Base-by-base conservation (phyloP, 352 stramenopile genomes). In the Phytopythium chamaehyphon region DNA sequence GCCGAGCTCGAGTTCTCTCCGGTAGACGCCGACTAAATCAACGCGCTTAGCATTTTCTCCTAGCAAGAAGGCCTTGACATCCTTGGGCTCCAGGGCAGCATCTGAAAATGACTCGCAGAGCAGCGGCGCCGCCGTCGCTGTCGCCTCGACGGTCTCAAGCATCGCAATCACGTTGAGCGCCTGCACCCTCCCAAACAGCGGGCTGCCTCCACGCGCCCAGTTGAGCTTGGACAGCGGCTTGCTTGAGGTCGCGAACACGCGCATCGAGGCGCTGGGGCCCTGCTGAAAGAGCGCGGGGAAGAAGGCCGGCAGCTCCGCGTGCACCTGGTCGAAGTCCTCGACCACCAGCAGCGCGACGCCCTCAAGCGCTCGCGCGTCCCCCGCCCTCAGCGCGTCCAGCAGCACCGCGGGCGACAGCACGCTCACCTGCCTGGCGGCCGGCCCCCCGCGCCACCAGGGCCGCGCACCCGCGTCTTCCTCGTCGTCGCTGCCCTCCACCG, bases 31-130 rank as follows among this genome's bases (percentile, higher is more conserved):
- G 10, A 90, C 59, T 14, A 90, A 68, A 52, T 95, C 69, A 18
- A 91, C 52, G 28, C 83, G 74, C 56, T 88, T 88, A 38, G 57
- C 54, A 33, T 95, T 95, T 16, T 55, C 59, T n/a, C 84, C 84
- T 21, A 75, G 43, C 0, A 95, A 40, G 56, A 88, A 93, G 37
- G 83, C 64, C 4, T 79, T 74, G 24, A 91, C 69, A 35, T 18
- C 47, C 40, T 44, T 22, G 1, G 66, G 44, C n/a, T 55, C 40
- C 21, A 9, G 12, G 10, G 46, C 21, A 6, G 35, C 12, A 1
- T 35, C 24, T 2, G 10, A 18, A 47, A 89, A 88, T 4, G 71
- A 46, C 15, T 91, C 81, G 23, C 67, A 79, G 18, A 88, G 49
- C 14, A 90, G 45, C 2, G 74, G 76, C 2, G 75, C 60, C 40